phyloP scores from a whole-genome alignment of 306 rosid genomes.

The Quercus gilva region DNA sequence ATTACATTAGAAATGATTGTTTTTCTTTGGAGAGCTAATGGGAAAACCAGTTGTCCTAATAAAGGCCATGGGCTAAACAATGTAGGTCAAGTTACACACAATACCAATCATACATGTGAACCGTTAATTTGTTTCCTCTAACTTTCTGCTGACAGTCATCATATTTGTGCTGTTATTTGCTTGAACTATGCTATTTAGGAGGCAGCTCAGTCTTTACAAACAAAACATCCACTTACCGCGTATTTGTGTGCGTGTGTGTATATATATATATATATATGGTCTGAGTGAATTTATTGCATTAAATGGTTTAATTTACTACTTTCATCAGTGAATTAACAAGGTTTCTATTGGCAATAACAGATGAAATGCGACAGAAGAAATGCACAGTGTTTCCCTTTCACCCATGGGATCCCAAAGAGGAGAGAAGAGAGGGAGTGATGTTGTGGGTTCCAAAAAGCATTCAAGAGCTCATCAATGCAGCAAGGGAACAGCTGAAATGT shows the following conservation, averaged over 20 bases:
- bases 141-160: background rate
- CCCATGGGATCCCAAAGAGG: conserved; percentile 31
- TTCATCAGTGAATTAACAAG: background rate
- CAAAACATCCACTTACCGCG: background rate
- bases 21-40: too few species aligned
- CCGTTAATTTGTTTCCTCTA: background rate
- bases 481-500: conserved; percentile 18
- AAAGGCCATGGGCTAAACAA: too few species aligned
- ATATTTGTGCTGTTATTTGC: too few species aligned
- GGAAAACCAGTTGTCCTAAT: too few species aligned
- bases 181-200: too few species aligned
- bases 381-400: conserved; percentile 43
- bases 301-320: background rate
- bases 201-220: background rate
- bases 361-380: conserved; percentile 24
- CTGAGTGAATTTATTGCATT: background rate
- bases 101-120: background rate
- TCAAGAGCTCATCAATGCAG: conserved; percentile 32
- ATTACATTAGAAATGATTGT: too few species aligned
- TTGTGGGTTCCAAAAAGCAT: conserved; percentile 42
- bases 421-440: conserved; percentile 31
- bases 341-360: conserved; percentile 10
- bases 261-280: background rate
- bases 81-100: too few species aligned
- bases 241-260: background rate